Evolutionary conservation across 805 yeast genomes (phyloP).

Genomic region (Starmerella lactis-condensi): DNA sequence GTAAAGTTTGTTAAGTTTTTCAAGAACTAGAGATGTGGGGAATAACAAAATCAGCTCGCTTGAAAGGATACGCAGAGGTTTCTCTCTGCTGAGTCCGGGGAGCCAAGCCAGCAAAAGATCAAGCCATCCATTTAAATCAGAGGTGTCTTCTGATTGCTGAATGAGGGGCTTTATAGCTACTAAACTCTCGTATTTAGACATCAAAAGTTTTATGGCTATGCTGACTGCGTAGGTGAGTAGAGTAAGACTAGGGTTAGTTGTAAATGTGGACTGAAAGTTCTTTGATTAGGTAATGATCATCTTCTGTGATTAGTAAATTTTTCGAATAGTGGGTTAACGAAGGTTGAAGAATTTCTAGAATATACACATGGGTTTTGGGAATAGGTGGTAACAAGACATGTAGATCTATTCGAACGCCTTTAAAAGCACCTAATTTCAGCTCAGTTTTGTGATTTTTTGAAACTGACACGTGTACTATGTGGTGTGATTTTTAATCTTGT

Average conservation of each 20-base stretch:
- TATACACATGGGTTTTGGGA: too few species aligned
- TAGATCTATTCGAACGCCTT: too few species aligned
- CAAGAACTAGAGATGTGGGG: not conserved
- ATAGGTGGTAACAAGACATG: too few species aligned
- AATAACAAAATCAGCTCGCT: not conserved
- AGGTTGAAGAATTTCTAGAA: too few species aligned
- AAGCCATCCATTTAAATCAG: not conserved
- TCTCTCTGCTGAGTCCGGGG: constrained; percentile 4
- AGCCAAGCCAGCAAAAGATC: constrained; percentile 3
- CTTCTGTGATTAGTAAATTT: too few species aligned
- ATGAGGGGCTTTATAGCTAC: constrained; percentile 2
- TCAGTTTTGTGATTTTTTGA: not conserved
- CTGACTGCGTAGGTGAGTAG: not conserved
- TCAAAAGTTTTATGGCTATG: not conserved
- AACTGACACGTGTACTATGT: constrained; percentile 3
- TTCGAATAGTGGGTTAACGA: too few species aligned
- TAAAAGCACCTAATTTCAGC: too few species aligned
- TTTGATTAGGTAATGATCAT: too few species aligned
- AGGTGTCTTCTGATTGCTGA: constrained; percentile 1
- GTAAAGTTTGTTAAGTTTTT: not conserved
- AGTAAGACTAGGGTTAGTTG: not conserved
- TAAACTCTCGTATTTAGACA: not conserved
- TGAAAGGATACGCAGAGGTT: constrained; percentile 3
- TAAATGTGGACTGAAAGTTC: too few species aligned
- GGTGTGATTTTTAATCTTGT: too few species aligned